Percentiles rank a stretch among this genome's conserved stretches.
Evolutionary conservation across 2,329 filamentous ascomycete species (phyloP).

Genomic region (Moelleriella libera): DNA sequence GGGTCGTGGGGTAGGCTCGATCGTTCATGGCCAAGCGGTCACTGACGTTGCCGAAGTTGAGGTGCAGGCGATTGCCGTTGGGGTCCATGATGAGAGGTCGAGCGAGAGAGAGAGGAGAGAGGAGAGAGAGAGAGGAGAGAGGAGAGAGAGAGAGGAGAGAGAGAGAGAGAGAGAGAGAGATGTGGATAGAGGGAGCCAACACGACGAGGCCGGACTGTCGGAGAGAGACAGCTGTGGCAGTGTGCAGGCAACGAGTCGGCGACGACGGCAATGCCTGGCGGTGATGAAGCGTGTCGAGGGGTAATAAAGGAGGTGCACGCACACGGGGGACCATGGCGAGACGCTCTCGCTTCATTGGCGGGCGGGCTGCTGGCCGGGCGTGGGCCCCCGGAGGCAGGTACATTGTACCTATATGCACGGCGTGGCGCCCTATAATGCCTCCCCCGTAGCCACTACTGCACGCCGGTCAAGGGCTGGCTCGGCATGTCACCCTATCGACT

Average conservation of each 20-base stretch:
- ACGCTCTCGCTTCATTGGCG: no score
- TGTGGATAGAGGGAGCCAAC: background rate
- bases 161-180: background rate
- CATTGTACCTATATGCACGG: no score
- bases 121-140: background rate
- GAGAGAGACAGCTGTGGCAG: background rate
- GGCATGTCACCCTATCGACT: background rate
- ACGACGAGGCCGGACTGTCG: background rate
- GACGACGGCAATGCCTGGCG: background rate
- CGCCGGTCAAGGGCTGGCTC: background rate
- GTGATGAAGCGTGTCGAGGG: background rate
- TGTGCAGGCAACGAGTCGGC: background rate
- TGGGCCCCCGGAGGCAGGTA: no score
- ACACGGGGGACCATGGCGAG: background rate
- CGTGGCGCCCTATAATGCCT: no score
- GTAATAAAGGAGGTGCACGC: background rate
- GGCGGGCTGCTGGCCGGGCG: no score
- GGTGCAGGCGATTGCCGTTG: slow-evolving; percentile 47
- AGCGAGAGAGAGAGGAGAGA: no score
- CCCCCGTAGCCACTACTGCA: no score
- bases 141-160: no score
- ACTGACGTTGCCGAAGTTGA: slow-evolving; percentile 50
- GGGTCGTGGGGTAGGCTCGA: slow-evolving; percentile 71
- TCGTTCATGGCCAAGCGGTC: slow-evolving; percentile 48
- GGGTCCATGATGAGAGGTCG: slow-evolving; percentile 26